These are phyloP conservation scores for Talaromyces piceae DNA, from an alignment of 2,329 filamentous ascomycete species.

Conservation along the genomic window DNA sequence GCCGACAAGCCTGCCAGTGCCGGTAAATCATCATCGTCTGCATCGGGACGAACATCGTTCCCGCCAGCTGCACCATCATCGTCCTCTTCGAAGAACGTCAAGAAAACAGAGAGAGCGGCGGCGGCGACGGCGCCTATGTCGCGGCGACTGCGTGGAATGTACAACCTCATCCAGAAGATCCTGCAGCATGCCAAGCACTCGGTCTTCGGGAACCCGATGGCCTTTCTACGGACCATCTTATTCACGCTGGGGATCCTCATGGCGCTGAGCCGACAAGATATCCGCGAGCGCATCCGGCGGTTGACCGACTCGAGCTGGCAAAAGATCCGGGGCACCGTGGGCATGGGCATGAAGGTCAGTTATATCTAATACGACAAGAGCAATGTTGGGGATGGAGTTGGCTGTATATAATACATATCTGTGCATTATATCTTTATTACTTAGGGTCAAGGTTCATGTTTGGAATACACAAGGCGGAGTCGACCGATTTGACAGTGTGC, in stretches of 20 bases:
- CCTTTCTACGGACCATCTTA: constrained; percentile 56
- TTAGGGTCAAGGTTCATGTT: neutral
- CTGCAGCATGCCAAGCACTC: constrained; percentile 45
- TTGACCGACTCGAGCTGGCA: constrained; percentile 65
- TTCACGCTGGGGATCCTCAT: constrained; percentile 74
- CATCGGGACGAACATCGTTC: constrained; percentile 20
- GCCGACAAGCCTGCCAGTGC: constrained; percentile 20
- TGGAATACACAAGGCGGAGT: too few species aligned
- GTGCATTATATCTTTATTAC: neutral
- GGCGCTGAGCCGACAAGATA: constrained; percentile 64
- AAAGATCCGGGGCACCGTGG: constrained; percentile 75
- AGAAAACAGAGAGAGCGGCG: constrained; percentile 31
- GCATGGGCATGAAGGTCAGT: constrained; percentile 96
- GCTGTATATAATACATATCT: neutral
- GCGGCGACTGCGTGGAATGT: constrained; percentile 36
- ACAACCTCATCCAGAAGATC: constrained; percentile 42
- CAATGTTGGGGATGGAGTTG: neutral
- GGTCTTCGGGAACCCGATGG: constrained; percentile 49
- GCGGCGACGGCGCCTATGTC: constrained; percentile 21
- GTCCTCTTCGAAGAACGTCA: constrained; percentile 30
- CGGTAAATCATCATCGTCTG: constrained; percentile 17
- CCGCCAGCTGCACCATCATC: constrained; percentile 22
- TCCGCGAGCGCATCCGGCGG: constrained; percentile 66
- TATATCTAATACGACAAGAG: constrained; percentile 58
- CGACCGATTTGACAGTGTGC: too few species aligned